Conservation (phyloP, 2,329 filamentous ascomycete species). For the Ceratocystis destructans region DNA sequence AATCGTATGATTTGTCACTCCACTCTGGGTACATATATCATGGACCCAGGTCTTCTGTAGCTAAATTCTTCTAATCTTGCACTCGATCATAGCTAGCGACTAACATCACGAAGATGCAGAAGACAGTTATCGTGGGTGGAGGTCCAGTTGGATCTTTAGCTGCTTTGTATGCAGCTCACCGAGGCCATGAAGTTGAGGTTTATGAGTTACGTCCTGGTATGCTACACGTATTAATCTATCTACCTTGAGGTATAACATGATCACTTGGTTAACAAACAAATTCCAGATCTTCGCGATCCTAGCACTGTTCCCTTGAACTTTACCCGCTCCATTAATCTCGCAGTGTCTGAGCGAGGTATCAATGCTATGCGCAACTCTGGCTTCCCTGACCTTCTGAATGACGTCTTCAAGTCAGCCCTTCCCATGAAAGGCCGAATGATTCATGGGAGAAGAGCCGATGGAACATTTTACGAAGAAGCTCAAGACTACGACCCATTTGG, state of each 20-base stretch:
- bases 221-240: constrained; percentile 24
- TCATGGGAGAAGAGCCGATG: constrained; percentile 53
- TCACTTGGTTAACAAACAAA: neutral
- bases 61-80: neutral
- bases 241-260: neutral
- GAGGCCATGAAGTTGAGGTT: constrained; percentile 80
- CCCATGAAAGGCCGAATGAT: constrained; percentile 97
- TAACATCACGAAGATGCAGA: constrained; percentile 32
- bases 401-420: constrained; percentile 64
- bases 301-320: constrained; percentile 80
- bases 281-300: constrained; percentile 68
- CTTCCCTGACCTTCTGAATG: constrained; percentile 52
- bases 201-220: constrained; percentile 87
- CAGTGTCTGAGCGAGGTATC: constrained; percentile 85
- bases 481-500: constrained; percentile 87
- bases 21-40: neutral
- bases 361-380: constrained; percentile 66
- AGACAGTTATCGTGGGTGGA: constrained; percentile 74
- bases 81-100: neutral
- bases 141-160: constrained; percentile 88
- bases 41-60: neutral
- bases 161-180: constrained; percentile 77
- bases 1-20: neutral
- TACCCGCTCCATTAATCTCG: constrained; percentile 96
- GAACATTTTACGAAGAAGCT: constrained; percentile 58